Conservation (phyloP, 2,329 filamentous ascomycete species). For the Pezicula neosporulosa region DNA sequence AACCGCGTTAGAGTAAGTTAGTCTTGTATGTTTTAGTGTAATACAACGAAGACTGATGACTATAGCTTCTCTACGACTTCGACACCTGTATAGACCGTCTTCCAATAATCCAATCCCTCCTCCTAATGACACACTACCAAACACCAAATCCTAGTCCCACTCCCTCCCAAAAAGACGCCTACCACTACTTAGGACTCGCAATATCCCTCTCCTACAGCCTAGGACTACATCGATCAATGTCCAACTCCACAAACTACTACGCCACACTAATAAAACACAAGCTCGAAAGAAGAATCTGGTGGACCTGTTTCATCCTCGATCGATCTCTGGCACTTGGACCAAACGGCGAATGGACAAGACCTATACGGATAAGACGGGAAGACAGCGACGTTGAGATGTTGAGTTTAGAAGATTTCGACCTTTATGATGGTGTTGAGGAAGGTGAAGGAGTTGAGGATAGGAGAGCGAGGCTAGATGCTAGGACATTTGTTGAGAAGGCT, state of each 20-base stretch:
- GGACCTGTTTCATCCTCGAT: slow-evolving; percentile 92
- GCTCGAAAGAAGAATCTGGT: slow-evolving; percentile 92
- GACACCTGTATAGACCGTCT: slow-evolving; percentile 15
- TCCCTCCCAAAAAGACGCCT: slow-evolving; percentile 40
- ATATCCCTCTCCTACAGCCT: slow-evolving; percentile 48
- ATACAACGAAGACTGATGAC: neutral
- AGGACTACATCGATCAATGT: slow-evolving; percentile 56
- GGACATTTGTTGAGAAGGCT: slow-evolving; percentile 7
- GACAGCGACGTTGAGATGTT: slow-evolving; percentile 9
- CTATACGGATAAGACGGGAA: slow-evolving; percentile 3
- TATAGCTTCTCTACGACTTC: slow-evolving; percentile 18
- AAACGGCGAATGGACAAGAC: neutral
- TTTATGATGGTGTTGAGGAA: slow-evolving; percentile 3
- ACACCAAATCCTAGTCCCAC: neutral
- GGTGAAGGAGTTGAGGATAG: slow-evolving; percentile 3
- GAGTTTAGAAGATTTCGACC: slow-evolving; percentile 10
- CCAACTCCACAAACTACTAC: slow-evolving; percentile 51
- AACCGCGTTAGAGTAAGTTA: slow-evolving; percentile 59
- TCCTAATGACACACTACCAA: slow-evolving; percentile 13
- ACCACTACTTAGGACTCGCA: slow-evolving; percentile 47
- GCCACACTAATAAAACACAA: slow-evolving; percentile 70
- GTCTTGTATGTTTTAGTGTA: too few relatives aligned
- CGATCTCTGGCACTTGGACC: slow-evolving; percentile 69
- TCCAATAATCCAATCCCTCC: slow-evolving; percentile 14
- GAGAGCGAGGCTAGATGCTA: slow-evolving; percentile 1